Conservation (phyloP, 2,329 filamentous ascomycete genomes). For the Beauveria sp. region DNA sequence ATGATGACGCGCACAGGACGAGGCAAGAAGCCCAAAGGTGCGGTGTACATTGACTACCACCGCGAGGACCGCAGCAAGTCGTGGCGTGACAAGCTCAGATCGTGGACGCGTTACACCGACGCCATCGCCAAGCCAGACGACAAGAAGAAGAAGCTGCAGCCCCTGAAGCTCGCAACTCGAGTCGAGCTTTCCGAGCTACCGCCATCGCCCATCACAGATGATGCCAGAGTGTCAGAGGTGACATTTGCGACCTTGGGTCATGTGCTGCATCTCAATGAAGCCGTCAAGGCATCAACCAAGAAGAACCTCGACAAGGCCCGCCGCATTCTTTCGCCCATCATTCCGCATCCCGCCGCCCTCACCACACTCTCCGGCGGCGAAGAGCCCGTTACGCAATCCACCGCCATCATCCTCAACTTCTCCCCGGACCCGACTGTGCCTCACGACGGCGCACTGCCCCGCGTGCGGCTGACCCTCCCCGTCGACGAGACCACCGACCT, state of each 20-base stretch:
- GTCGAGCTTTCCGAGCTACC: background rate
- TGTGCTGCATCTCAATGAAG: conserved; percentile 31
- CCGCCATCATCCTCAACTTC: conserved; percentile 39
- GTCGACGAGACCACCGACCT: conserved; percentile 22
- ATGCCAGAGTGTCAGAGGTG: background rate
- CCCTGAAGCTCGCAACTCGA: background rate
- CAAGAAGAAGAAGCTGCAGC: background rate
- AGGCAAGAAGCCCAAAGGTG: conserved; percentile 2
- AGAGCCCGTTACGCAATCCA: conserved; percentile 18
- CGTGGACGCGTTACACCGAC: conserved; percentile 24
- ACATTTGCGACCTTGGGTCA: conserved; percentile 39
- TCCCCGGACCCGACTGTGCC: conserved; percentile 23
- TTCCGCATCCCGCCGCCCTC: conserved; percentile 41
- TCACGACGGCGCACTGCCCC: conserved; percentile 13
- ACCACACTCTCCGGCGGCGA: conserved; percentile 26
- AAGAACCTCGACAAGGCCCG: background rate
- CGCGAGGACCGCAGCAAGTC: conserved; percentile 25
- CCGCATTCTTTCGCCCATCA: conserved; percentile 35
- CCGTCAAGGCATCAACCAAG: background rate
- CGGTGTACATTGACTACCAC: conserved; percentile 18
- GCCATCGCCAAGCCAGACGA: conserved; percentile 13
- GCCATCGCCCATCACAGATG: background rate
- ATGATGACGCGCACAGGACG: conserved; percentile 14
- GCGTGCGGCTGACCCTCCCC: conserved; percentile 24
- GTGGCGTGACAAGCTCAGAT: conserved; percentile 26